Percentiles rank a stretch among this genome's conserved stretches.
These are phyloP conservation scores for Xylaria sp. DNA, from an alignment of 2,329 filamentous ascomycete species.

Conservation along the genomic window DNA sequence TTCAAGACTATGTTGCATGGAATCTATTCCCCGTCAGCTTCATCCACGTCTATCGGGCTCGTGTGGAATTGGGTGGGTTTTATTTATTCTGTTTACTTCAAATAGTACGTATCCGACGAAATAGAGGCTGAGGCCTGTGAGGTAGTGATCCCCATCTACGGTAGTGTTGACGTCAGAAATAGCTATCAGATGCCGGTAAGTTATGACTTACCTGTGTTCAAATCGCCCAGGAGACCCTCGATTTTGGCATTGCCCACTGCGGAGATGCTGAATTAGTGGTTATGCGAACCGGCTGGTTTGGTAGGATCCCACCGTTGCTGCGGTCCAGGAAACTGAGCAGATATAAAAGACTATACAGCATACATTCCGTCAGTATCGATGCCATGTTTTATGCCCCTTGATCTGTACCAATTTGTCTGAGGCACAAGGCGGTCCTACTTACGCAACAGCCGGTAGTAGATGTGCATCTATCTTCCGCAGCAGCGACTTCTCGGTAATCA, in stretches of 20 bases:
- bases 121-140: conserved; percentile 73
- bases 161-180: conserved; percentile 4
- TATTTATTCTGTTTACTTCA: conserved; percentile 52
- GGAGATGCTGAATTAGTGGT: conserved; percentile 2
- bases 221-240: conserved; percentile 63
- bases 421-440: not conserved
- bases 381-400: not conserved
- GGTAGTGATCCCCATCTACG: conserved; percentile 68
- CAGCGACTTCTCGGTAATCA: conserved; percentile 65
- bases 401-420: not conserved
- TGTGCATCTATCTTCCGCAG: conserved; percentile 66
- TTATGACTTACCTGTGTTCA: conserved; percentile 61
- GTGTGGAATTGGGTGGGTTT: not conserved
- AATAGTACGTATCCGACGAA: conserved; percentile 71
- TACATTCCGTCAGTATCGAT: conserved; percentile 11
- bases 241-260: conserved; percentile 68
- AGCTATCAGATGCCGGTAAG: not conserved
- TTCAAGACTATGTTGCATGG: conserved; percentile 72
- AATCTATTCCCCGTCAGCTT: conserved; percentile 52
- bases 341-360: conserved; percentile 56
- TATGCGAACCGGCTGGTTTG: conserved; percentile 49
- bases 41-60: not conserved
- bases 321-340: conserved; percentile 66
- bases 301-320: conserved; percentile 59
- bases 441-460: conserved; percentile 63